Conservation (phyloP, 306 rosid species). For the Boehmeria nivea region DNA sequence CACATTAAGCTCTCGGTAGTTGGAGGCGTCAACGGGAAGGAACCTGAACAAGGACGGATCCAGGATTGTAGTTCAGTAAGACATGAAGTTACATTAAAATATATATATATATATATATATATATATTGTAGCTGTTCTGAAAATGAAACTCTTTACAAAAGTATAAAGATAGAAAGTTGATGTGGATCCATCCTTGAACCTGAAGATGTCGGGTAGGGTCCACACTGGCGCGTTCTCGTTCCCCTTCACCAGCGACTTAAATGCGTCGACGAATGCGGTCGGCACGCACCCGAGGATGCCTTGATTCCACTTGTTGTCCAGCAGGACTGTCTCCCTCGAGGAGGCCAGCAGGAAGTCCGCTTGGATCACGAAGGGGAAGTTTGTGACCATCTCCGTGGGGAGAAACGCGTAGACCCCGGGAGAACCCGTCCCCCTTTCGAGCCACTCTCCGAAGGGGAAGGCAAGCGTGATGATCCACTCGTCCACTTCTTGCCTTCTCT, state of each 20-base stretch:
- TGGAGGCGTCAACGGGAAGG: slow-evolving; percentile 40
- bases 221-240: slow-evolving; percentile 36
- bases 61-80: too few relatives aligned
- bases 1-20: slow-evolving; percentile 32
- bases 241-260: slow-evolving; percentile 37
- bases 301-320: slow-evolving; percentile 66
- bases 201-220: slow-evolving; percentile 22
- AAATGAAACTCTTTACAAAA: too few relatives aligned
- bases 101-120: too few relatives aligned
- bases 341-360: slow-evolving; percentile 72
- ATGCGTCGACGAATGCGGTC: slow-evolving; percentile 53
- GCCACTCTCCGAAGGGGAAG: slow-evolving; percentile 53
- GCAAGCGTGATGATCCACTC: slow-evolving; percentile 57
- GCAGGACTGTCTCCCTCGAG: slow-evolving; percentile 62
- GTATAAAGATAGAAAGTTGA: too few relatives aligned
- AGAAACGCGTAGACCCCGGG: slow-evolving; percentile 69
- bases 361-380: slow-evolving; percentile 72
- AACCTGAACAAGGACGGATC: slow-evolving; percentile 56
- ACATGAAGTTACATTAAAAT: too few relatives aligned
- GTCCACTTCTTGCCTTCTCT: slow-evolving; percentile 48
- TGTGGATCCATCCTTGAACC: too few relatives aligned
- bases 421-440: slow-evolving; percentile 31
- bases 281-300: slow-evolving; percentile 70
- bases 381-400: slow-evolving; percentile 70
- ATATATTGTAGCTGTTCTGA: too few relatives aligned